phyloP scores from a whole-genome alignment of 1,139 yeast species.

The Zygoascus sp. region DNA sequence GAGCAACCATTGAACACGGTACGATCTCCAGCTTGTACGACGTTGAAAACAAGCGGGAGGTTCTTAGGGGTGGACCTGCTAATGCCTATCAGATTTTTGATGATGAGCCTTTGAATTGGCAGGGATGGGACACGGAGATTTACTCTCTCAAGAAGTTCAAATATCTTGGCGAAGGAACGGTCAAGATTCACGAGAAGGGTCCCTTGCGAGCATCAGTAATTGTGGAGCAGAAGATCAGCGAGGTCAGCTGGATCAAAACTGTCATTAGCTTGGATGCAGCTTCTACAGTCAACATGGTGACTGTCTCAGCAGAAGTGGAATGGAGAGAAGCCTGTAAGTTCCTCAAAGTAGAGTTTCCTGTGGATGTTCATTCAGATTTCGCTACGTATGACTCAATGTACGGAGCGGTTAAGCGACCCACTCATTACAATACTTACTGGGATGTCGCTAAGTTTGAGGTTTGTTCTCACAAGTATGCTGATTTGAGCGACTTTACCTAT shows the following conservation, averaged over 20 bases:
- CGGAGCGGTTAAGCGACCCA: constrained; percentile 85
- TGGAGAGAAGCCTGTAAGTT: constrained; percentile 89
- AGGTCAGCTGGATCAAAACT: constrained; percentile 57
- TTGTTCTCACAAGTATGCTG: constrained; percentile 90
- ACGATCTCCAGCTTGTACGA: constrained; percentile 59
- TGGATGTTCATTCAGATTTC: constrained; percentile 65
- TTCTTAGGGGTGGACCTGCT: constrained; percentile 62
- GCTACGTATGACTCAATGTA: constrained; percentile 93
- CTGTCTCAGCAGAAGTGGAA: constrained; percentile 54
- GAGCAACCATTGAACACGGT: constrained; percentile 49
- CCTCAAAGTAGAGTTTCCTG: constrained; percentile 91
- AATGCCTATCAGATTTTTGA: constrained; percentile 76
- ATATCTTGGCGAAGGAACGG: constrained; percentile 40
- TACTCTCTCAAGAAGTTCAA: constrained; percentile 68
- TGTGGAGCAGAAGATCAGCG: constrained; percentile 55
- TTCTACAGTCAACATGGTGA: constrained; percentile 10
- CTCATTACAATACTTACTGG: constrained; percentile 93
- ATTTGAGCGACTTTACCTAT: constrained; percentile 75
- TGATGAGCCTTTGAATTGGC: constrained; percentile 86
- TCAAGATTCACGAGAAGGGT: constrained; percentile 45
- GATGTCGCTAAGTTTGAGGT: constrained; percentile 96
- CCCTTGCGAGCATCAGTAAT: constrained; percentile 56
- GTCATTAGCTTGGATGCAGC: constrained; percentile 66
- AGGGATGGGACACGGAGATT: constrained; percentile 97
- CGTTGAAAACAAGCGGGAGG: constrained; percentile 54